These are phyloP conservation scores for Mortierella sp. DNA, from an alignment of 371 early-diverging fungal genomes.

Conservation along the genomic window DNA sequence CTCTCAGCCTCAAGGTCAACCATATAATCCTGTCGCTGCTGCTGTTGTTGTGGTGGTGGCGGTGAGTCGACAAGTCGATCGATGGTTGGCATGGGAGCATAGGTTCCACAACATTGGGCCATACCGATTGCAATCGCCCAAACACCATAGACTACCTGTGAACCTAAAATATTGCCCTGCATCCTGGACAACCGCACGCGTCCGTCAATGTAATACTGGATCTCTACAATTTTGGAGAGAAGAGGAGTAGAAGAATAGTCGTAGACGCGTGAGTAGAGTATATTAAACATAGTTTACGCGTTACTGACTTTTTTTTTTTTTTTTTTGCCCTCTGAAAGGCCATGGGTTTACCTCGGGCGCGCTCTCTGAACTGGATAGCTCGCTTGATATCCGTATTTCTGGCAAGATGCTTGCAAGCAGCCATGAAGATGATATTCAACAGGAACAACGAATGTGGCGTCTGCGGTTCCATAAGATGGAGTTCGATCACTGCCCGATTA, in stretches of 20 bases:
- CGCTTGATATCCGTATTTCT: slow-evolving; percentile 36
- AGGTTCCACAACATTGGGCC: slow-evolving; percentile 22
- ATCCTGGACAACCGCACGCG: slow-evolving; percentile 27
- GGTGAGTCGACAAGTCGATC: neutral
- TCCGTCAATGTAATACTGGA: slow-evolving; percentile 30
- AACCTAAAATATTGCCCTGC: slow-evolving; percentile 23
- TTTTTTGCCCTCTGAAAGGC: neutral
- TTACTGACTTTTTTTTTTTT: neutral
- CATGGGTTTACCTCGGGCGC: slow-evolving; percentile 28
- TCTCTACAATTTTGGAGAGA: slow-evolving; percentile 7
- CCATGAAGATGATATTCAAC: slow-evolving; percentile 38
- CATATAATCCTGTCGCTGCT: slow-evolving; percentile 4
- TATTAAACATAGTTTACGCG: too few relatives aligned
- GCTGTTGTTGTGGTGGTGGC: neutral
- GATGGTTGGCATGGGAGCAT: neutral
- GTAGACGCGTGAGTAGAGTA: neutral
- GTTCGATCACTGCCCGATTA: slow-evolving; percentile 30
- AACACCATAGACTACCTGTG: slow-evolving; percentile 41
- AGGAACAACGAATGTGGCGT: slow-evolving; percentile 33
- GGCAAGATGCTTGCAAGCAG: slow-evolving; percentile 37
- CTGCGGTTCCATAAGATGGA: slow-evolving; percentile 42
- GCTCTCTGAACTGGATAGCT: slow-evolving; percentile 43
- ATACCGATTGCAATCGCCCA: slow-evolving; percentile 19
- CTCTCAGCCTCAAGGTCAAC: slow-evolving; percentile 20
- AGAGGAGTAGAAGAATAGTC: neutral